A percentile compares a stretch with the other conserved stretches of the same genome.
Conservation (phyloP, 2,329 filamentous ascomycete species). For the Pestalotiopsis sp. region DNA sequence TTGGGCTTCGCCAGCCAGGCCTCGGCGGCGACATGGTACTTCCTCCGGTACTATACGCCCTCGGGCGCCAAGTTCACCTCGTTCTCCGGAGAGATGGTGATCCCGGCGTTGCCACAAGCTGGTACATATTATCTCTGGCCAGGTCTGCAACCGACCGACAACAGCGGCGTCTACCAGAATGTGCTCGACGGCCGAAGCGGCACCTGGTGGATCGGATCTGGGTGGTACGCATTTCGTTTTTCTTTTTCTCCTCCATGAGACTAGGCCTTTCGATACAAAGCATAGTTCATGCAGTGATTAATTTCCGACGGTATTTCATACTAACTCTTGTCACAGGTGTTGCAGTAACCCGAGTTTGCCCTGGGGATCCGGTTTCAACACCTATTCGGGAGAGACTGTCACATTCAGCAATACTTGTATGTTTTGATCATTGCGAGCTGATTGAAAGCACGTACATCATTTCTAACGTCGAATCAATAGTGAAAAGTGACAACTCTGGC, state of each 20-base stretch:
- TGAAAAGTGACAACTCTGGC: conserved; percentile 21
- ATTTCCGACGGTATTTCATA: not conserved
- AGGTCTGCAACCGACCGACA: conserved; percentile 39
- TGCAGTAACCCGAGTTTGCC: conserved; percentile 37
- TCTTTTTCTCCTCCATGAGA: too few species aligned
- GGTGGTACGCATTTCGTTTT: not conserved
- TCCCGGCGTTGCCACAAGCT: conserved; percentile 29
- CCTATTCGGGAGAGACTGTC: conserved; percentile 31
- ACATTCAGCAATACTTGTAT: conserved; percentile 29
- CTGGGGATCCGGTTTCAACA: conserved; percentile 40
- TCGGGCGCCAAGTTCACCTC: conserved; percentile 34
- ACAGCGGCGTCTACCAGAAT: conserved; percentile 41
- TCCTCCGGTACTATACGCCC: conserved; percentile 32
- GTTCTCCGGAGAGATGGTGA: conserved; percentile 30
- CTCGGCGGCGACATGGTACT: conserved; percentile 32
- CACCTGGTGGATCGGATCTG: conserved; percentile 39
- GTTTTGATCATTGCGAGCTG: not conserved
- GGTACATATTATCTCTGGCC: conserved; percentile 43
- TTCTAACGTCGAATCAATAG: not conserved
- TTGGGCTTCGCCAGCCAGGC: conserved; percentile 26
- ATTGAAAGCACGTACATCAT: not conserved
- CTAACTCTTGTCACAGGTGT: conserved; percentile 30
- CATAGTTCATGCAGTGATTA: not conserved
- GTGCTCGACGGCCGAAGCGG: conserved; percentile 40
- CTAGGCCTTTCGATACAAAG: not conserved